Conservation (phyloP, 1,139 yeast genomes). For the Nakaseomyces glabratus region DNA sequence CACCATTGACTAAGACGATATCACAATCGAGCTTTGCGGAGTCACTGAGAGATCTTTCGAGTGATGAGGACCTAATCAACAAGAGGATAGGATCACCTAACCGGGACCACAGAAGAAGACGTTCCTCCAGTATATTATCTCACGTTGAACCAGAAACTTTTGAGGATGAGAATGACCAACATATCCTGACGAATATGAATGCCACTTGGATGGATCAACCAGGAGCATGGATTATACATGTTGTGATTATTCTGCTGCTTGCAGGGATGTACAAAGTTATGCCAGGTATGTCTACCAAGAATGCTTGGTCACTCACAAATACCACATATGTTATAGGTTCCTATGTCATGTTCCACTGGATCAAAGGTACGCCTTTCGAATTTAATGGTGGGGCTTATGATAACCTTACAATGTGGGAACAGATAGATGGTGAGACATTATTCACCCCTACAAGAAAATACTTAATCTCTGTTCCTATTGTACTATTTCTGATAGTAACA, state of each 20-base stretch:
- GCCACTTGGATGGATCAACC: constrained; percentile 95
- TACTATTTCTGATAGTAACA: constrained; percentile 74
- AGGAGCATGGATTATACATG: constrained; percentile 92
- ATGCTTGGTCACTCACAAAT: constrained; percentile 11
- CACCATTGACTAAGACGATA: constrained; percentile 4
- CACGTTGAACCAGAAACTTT: constrained; percentile 89
- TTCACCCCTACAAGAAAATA: constrained; percentile 95
- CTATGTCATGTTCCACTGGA: constrained; percentile 91
- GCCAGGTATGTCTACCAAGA: constrained; percentile 64
- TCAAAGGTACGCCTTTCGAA: constrained; percentile 95
- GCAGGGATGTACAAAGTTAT: constrained; percentile 71
- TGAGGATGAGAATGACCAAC: constrained; percentile 89
- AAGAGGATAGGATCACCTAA: constrained; percentile 17
- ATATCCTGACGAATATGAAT: constrained; percentile 77
- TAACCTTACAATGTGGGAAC: constrained; percentile 98
- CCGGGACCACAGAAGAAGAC: constrained; percentile 37
- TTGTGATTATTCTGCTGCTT: constrained; percentile 66
- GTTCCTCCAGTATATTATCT: constrained; percentile 65
- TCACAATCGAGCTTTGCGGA: constrained; percentile 3
- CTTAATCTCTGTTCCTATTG: constrained; percentile 82
- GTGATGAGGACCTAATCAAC: neutral
- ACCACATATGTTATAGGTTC: constrained; percentile 59
- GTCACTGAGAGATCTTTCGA: constrained; percentile 1
- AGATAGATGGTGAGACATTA: constrained; percentile 92
- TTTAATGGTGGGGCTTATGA: constrained; percentile 96